Percentiles rank a stretch among this genome's conserved stretches.
These are phyloP conservation scores for Zymoseptoria brevis DNA, from an alignment of 2,329 filamentous ascomycete genomes.

Conservation along the genomic window DNA sequence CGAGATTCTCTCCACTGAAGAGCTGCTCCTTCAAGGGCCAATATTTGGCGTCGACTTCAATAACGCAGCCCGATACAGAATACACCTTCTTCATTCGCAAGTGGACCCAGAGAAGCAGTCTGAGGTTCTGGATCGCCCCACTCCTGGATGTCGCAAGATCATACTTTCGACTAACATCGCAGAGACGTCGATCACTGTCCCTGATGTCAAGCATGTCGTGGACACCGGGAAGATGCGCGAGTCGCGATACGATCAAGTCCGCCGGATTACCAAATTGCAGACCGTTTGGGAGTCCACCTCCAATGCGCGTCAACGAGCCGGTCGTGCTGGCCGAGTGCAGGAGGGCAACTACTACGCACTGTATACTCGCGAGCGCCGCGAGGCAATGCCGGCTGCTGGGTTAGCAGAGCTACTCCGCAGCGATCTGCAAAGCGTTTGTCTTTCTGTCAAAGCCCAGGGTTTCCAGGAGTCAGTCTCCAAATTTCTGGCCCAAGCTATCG, in stretches of 20 bases:
- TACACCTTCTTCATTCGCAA: conserved; percentile 42
- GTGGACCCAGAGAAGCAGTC: conserved; percentile 36
- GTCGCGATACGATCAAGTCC: conserved; percentile 33
- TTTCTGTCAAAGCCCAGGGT: conserved; percentile 36
- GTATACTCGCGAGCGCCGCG: conserved; percentile 33
- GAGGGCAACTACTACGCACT: conserved; percentile 44
- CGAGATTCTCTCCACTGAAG: conserved; percentile 31
- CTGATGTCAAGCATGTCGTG: conserved; percentile 44
- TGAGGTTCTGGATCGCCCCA: conserved; percentile 35
- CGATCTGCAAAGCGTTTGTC: conserved; percentile 39
- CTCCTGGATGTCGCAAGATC: conserved; percentile 39
- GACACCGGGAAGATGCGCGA: conserved; percentile 40
- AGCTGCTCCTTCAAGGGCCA: conserved; percentile 23
- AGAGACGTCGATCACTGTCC: conserved; percentile 46
- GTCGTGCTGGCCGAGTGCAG: conserved; percentile 43
- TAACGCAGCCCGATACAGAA: conserved; percentile 34
- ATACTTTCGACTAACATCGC: conserved; percentile 46
- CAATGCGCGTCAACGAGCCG: conserved; percentile 42
- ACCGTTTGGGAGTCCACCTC: conserved; percentile 43
- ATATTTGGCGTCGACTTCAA: conserved; percentile 35
- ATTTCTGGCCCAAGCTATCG: conserved; percentile 38
- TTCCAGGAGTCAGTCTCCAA: conserved; percentile 33
- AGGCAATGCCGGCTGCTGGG: conserved; percentile 28
- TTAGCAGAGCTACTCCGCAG: conserved; percentile 37
- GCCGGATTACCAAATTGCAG: conserved; percentile 33